Evolutionary conservation across 2,329 filamentous ascomycete genomes (phyloP), one percentile per base, ranked within the genome.

Genomic region (Cytospora chrysosperma): DNA sequence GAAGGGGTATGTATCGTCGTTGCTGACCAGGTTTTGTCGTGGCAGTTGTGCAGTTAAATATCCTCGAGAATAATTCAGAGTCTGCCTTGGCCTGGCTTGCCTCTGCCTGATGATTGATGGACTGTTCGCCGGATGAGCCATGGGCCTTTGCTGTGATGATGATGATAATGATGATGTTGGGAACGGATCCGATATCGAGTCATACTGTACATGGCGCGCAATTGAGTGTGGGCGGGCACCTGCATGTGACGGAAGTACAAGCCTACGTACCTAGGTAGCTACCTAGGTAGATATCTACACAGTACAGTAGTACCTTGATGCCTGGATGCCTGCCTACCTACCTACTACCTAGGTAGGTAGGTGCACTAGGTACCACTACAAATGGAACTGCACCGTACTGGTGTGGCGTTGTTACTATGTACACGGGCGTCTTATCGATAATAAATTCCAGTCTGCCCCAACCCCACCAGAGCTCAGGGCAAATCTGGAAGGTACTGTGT

Each of bases 71-170:
- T 21, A 30, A 49, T 61, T n/a, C 43, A 34, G 43, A 17, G 24
- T 47, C 2, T 27, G 50, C 37, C 24, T 12, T 28, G 5, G 10
- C 24, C 27, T n/a, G 40, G 10, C 12, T 30, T 30, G 47, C 27
- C 34, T 27, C 28, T 24, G 56, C 32, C 24, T 26, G 24, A 15
- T 40, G 56, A 51, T 52, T 24, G 58, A 19, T 30, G 51, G 27
- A 30, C 24, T 34, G 53, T 50, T 62, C 53, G 47, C 59, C 59
- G 59, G 26, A 62, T 62, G 59, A 62, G 59, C 59, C 56, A 62
- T 32, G 49, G 51, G 28, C 9, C n/a, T 5, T 5, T 32, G n/a
- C 15, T 24, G 32, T 43, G 32, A 53, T 28, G 24, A 27, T 49
- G 57, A 27, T 24, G 34, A 52, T 32, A 32, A 43, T 27, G 28